Base-by-base conservation (phyloP, 1,139 yeast species). In the Hyphopichia pseudoburtonii region DNA sequence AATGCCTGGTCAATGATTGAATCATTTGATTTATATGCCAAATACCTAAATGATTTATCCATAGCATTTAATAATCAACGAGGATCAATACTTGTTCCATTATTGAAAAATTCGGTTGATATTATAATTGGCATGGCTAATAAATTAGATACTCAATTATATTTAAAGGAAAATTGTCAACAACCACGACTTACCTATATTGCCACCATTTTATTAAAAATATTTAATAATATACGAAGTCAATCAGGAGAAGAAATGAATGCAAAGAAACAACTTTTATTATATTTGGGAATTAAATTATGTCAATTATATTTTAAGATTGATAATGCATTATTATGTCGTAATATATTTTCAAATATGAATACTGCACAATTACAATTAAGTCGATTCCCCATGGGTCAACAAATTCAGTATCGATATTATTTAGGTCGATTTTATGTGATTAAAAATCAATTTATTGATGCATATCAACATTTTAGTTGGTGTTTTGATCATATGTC, bases 321-420 rank as follows among this genome's bases (percentile, higher is more conserved):
- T 28, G 76, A 70, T 32, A 82, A 80, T 34, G 88, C 90, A 3
- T 64, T 81, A 38, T 65, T 84, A 10, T 85, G 94, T 55, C 78
- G 85, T 23, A 85, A 84, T 51, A 85, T 86, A 32, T 84, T 85
- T 56, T 76, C 87, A 29, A 86, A 85, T 53, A 77, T 86, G 66
- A 82, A 79, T 47, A 80, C 80, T 22, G 76, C 87, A 16, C 64
- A 70, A 25, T 61, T 82, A 33, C 57, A 54, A 29, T 70, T 81
- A 45, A 50, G 62, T 2, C 50, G 55, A 10, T 81, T 76, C 40
- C 65, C 78, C 4, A 58, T 62, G 31, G 60, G 77, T 2, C 81
- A 82, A 43, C 78, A 77, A 38, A 70, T 85, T 4, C 83, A 80
- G 47, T 86, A 82, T 56, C 63, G 92, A 36, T 86, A 70, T 54